Conservation (phyloP, 805 yeast species). For the Naumovozyma dairenensis region DNA sequence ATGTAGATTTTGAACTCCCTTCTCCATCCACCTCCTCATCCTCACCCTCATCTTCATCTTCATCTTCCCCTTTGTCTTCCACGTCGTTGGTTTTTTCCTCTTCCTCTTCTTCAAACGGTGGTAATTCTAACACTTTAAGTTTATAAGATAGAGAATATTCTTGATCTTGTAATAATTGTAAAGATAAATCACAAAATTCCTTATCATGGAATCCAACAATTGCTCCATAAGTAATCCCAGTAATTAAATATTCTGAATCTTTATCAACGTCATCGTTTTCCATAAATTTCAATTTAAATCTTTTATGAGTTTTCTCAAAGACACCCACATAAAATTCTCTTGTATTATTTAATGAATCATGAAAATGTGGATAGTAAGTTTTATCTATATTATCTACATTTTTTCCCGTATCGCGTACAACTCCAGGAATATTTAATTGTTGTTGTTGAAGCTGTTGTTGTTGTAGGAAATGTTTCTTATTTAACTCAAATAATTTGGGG, state of each 20-base stretch:
- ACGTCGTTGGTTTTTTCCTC: neutral
- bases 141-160: constrained; percentile 25
- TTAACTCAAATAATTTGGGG: constrained; percentile 17
- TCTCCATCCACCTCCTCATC: neutral
- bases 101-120: constrained; percentile 17
- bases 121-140: constrained; percentile 16
- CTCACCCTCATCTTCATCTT: neutral
- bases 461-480: constrained; percentile 2
- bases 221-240: constrained; percentile 25
- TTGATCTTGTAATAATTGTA: constrained; percentile 18
- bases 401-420: no score
- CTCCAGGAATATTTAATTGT: no score
- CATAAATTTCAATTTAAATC: constrained; percentile 8
- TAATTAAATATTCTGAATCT: constrained; percentile 13
- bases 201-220: constrained; percentile 27
- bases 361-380: no score
- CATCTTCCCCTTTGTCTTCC: neutral
- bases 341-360: constrained; percentile 16
- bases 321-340: constrained; percentile 30
- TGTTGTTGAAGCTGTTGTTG: constrained; percentile 1
- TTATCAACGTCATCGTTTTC: constrained; percentile 9
- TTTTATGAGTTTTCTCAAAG: constrained; percentile 23
- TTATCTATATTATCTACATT: no score
- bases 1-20: no score
- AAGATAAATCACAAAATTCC: constrained; percentile 20